These are phyloP conservation scores for Naganishia antarctica DNA, from an alignment of 768 basidiomycete species.

Conservation along the genomic window DNA sequence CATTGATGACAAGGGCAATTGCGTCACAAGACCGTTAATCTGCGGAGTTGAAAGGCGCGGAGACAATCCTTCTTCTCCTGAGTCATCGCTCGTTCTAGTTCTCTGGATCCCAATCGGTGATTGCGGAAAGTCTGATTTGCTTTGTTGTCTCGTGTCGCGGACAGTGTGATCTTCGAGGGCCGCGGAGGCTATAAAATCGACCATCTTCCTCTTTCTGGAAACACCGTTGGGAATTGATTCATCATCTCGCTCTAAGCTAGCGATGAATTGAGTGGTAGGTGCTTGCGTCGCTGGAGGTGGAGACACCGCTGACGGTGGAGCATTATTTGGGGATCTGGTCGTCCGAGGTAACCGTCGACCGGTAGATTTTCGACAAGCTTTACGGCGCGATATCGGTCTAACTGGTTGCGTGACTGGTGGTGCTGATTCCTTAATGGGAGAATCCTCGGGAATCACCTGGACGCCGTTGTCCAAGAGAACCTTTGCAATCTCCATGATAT, in stretches of 20 bases:
- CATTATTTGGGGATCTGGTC: background rate
- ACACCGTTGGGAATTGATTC: too few relatives aligned
- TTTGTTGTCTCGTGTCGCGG: too few relatives aligned
- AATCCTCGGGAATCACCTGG: constrained; percentile 1
- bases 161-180: too few relatives aligned
- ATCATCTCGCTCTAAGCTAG: too few relatives aligned
- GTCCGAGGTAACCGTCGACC: background rate
- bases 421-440: background rate
- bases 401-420: background rate
- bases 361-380: constrained; percentile 12
- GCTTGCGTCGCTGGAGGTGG: background rate
- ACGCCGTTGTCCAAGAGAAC: constrained; percentile 1
- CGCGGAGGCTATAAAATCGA: background rate
- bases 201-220: background rate
- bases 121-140: too few relatives aligned
- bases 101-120: too few relatives aligned
- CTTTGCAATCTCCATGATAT: background rate
- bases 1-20: background rate
- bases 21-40: background rate
- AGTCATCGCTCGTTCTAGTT: too few relatives aligned
- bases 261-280: background rate
- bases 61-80: too few relatives aligned
- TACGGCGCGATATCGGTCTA: background rate
- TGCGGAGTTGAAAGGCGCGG: background rate
- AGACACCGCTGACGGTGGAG: background rate